These are phyloP conservation scores for Adansonia rubrostipa DNA, from an alignment of 441 rosid genomes.

Conservation along the genomic window DNA sequence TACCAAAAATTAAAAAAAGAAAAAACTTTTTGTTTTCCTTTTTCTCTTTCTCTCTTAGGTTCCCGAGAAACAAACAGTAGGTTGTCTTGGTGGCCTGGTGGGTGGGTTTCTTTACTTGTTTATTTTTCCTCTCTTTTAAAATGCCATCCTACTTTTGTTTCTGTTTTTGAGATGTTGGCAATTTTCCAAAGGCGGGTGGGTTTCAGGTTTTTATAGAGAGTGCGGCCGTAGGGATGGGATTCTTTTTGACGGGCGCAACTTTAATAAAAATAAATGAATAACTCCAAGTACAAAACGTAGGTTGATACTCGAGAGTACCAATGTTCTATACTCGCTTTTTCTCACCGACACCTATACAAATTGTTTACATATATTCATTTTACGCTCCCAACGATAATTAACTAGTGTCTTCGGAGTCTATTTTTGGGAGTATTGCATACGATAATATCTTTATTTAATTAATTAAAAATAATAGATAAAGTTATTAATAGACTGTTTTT, in stretches of 20 bases:
- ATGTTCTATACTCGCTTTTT: background rate
- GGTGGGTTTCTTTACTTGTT: background rate
- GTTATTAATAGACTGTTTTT: no score
- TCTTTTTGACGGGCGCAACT: background rate
- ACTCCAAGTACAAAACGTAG: background rate
- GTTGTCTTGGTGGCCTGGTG: background rate
- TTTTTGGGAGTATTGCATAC: no score
- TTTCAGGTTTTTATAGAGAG: background rate
- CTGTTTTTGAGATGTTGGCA: no score
- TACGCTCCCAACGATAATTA: background rate
- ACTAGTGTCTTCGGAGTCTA: no score
- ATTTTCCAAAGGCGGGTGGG: background rate
- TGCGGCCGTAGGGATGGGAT: background rate
- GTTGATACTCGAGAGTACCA: background rate
- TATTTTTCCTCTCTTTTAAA: background rate
- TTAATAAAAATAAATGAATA: background rate
- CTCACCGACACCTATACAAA: background rate
- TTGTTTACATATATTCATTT: background rate
- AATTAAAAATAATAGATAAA: no score
- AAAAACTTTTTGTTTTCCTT: background rate
- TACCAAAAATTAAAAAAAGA: no score
- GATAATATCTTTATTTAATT: no score
- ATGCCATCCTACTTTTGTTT: no score
- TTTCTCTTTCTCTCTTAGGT: background rate
- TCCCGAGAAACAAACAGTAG: conserved; percentile 20